These are phyloP conservation scores for Ophioceras dolichostomum DNA, from an alignment of 2,329 filamentous ascomycete genomes.

Conservation along the genomic window DNA sequence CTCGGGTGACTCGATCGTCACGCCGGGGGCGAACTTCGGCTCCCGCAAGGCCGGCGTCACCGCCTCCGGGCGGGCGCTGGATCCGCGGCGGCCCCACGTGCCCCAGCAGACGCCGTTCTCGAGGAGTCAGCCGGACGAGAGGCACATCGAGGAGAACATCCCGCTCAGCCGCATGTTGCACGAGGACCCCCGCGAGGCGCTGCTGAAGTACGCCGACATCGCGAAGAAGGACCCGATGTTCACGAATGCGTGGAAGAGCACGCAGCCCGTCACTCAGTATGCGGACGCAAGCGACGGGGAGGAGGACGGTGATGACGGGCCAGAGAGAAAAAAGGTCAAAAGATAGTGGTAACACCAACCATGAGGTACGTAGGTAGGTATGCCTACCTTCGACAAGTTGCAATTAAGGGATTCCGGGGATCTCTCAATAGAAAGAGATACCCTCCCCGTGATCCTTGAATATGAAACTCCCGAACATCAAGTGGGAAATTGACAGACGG, in stretches of 20 bases:
- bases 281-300: constrained; percentile 83
- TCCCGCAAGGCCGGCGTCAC: constrained; percentile 57
- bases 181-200: constrained; percentile 86
- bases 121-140: constrained; percentile 80
- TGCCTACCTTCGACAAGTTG: too few species aligned
- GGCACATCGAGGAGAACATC: constrained; percentile 78
- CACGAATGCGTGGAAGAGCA: constrained; percentile 84
- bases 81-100: constrained; percentile 75
- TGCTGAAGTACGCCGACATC: constrained; percentile 90
- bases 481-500: too few species aligned
- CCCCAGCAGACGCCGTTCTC: constrained; percentile 81
- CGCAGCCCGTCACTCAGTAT: constrained; percentile 86
- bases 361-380: constrained; percentile 5
- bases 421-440: too few species aligned
- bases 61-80: constrained; percentile 60
- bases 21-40: constrained; percentile 46
- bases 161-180: constrained; percentile 87
- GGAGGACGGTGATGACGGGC: constrained; percentile 58
- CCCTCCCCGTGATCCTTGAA: too few species aligned
- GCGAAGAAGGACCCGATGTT: constrained; percentile 90
- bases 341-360: constrained; percentile 23
- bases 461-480: too few species aligned
- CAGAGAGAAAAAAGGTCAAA: constrained; percentile 53
- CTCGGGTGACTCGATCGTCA: constrained; percentile 71
- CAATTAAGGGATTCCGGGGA: too few species aligned